Evolutionary conservation across 1,284 basidiomycete species (phyloP), one percentile per base, ranked within the genome.

Genomic region (Acaromyces ingoldii): DNA sequence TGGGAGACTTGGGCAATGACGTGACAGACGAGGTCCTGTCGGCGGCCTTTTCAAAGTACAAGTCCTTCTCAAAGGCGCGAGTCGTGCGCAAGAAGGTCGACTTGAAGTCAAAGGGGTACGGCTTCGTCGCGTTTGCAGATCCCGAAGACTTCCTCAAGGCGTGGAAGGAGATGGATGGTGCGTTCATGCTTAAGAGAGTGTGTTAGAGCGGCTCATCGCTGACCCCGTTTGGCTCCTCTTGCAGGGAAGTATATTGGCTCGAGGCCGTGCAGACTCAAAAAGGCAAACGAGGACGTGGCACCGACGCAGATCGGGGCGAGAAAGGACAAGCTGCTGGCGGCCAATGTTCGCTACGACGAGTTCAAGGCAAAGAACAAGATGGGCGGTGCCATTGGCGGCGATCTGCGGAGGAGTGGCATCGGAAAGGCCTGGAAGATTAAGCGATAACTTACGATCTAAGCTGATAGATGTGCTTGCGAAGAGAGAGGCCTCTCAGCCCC

Each of bases 101-200:
- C 58, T 59, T 74, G 89, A 79, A 98, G 88, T 90, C 91, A 0
- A 95, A 91, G 76, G 78, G 78, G 0, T 99, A 87, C 72, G 95
- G 91, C 0, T 99, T 99, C 72, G 91, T 98, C 30, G 89, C 91
- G 0, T 98, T 98, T 77, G 90, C 89, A 52, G 95, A 98, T 70
- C 95, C 95, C 0, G 93, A 98, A 78, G 95, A 99, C 76, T 98
- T 97, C 76, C 77, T 99, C 54, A 91, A 84, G 67, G 95, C 95
- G 6, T 99, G 95, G 95, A 98, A 98, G 75, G 91, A 98, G 77
- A 97, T 97, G 91, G 90, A 99, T 76, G 93, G 92, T 87, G 50
- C 41, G 53, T 39, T 3, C n/a, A 45, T 33, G 44, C 11, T 15
- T 6, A 19, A 26, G 47, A 48, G 19, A 45, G 17, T 42, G 4